A percentile compares a stretch with the other conserved stretches of the same genome.
Conservation (phyloP, 2,329 filamentous ascomycete species). For the Ophiostoma sp. region DNA sequence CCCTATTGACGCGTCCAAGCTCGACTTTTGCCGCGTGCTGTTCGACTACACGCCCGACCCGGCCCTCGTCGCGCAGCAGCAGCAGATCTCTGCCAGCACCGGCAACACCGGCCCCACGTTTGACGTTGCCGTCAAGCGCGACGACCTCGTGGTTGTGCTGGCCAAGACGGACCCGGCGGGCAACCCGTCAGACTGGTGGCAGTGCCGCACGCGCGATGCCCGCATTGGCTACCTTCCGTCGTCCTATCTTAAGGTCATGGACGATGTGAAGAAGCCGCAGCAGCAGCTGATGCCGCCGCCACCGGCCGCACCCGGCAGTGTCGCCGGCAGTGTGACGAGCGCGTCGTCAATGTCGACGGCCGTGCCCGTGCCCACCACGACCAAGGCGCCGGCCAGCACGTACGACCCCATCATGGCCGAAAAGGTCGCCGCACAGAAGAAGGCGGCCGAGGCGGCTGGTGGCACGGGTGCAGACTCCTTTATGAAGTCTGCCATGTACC, state of each 20-base stretch:
- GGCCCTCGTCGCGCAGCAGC: constrained; percentile 21
- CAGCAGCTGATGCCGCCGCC: constrained; percentile 16
- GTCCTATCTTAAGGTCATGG: constrained; percentile 62
- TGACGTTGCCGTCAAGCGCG: constrained; percentile 88
- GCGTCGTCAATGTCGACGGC: constrained; percentile 19
- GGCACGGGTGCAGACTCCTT: constrained; percentile 47
- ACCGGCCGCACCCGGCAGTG: constrained; percentile 41
- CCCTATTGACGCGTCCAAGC: constrained; percentile 75
- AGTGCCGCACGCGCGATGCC: constrained; percentile 83
- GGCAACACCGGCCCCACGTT: constrained; percentile 56
- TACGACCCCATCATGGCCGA: constrained; percentile 26
- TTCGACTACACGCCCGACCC: constrained; percentile 81
- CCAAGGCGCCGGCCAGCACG: background rate
- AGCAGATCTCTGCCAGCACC: constrained; percentile 9
- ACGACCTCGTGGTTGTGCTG: constrained; percentile 89
- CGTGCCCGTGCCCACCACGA: constrained; percentile 28
- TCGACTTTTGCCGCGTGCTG: constrained; percentile 91
- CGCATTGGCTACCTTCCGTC: constrained; percentile 86
- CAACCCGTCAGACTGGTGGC: constrained; percentile 94
- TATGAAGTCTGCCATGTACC: constrained; percentile 56
- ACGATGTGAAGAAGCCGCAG: constrained; percentile 8
- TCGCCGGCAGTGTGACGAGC: constrained; percentile 44
- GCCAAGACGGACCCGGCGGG: constrained; percentile 89
- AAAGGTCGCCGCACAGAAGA: constrained; percentile 26
- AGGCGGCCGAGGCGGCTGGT: constrained; percentile 32